Base-by-base conservation (phyloP, 2,329 filamentous ascomycete genomes). In the Colletotrichum simmondsii region DNA sequence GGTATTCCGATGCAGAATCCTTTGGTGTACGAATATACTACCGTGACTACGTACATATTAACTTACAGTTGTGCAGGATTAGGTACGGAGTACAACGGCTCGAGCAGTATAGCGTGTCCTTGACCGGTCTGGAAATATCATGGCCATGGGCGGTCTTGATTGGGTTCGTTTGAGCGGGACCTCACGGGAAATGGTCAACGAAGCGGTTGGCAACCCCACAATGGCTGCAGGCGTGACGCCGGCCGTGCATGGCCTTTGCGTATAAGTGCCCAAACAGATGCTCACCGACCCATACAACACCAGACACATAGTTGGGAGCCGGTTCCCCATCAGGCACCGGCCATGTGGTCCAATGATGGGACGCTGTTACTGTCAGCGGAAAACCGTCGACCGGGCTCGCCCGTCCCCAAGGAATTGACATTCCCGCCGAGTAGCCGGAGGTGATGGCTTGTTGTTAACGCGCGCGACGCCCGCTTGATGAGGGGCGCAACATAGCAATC, bases 241-340 rank as follows among this genome's bases (percentile, higher is more conserved):
- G 63, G 71, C 66, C 66, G 57, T 75, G 73, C 73, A 75, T 72
- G 53, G 30, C 16, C 35, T 58, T 74, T 65, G 73, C 61, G 71
- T 73, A 66, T 71, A 70, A 65, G 52, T 75, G 73, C 73, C 73
- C 67, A 71, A 75, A 67, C 58, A 73, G 54, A 64, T 26, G 56
- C 58, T 70, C 63, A 52, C 67, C 58, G 66, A 69, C 66, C 75
- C 75, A 76, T 76, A 75, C 75, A 76, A 58, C 42, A 65, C 63
- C 42, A 72, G 74, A 75, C 75, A 76, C 75, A 76, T 76, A 74
- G 58, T 64, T 67, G 68, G 71, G 60, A 73, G 68, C 42, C 66
- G 58, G 63, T 67, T 46, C 32, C 64, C 62, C 74, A 65, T 74
- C 74, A 76, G 71, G 74, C 74, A 74, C 61, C 72, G 58, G 68